Evolutionary conservation across 768 basidiomycete genomes (phyloP), one percentile per base, ranked within the genome.

Genomic region (Leccinum rimulosum): DNA sequence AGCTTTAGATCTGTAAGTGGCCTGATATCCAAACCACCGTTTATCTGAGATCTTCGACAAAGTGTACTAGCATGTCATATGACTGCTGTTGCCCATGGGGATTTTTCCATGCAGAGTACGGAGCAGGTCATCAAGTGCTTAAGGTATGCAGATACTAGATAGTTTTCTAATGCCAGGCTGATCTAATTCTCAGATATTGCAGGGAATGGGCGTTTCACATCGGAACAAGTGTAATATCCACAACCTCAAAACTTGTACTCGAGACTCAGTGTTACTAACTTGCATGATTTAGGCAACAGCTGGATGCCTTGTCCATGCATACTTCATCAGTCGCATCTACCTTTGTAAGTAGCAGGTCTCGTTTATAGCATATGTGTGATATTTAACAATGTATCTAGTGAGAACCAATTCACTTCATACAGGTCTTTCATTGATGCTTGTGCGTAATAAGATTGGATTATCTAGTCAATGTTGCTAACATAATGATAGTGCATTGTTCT

Each of bases 281-380:
- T 52, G 0, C 17, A 12, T 12, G 28, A 8, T 38, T 6, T 48
- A 72, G 69, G 53, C 14, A 30, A 15, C 12, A 6, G 66, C 68
- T 51, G 66, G 36, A 25, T 67, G 61, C 54, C 58, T 70, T 57
- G 64, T 72, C 14, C 69, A 70, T 54, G 60, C 50, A 35, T 62
- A 57, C 33, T 72, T 70, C 15, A 61, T 66, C 9, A 65, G 57
- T 54, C 63, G 66, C 4, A 62, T 70, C 38, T 64, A 68, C 15
- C 50, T 68, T 6, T 59, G 69, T 71, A n/a, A 62, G 69, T 54
- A 5, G 11, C 6, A 27, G 1, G 3, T 1, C 11, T 53, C 43
- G 3, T 35, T 45, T 15, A 12, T 48, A 17, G 1, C 3, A 6
- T 6, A 19, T 48, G 7, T 22, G 40, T 10, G 11, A 14, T 1